Conservation (phyloP, 768 basidiomycete species). For the Leccinum arenicola region DNA sequence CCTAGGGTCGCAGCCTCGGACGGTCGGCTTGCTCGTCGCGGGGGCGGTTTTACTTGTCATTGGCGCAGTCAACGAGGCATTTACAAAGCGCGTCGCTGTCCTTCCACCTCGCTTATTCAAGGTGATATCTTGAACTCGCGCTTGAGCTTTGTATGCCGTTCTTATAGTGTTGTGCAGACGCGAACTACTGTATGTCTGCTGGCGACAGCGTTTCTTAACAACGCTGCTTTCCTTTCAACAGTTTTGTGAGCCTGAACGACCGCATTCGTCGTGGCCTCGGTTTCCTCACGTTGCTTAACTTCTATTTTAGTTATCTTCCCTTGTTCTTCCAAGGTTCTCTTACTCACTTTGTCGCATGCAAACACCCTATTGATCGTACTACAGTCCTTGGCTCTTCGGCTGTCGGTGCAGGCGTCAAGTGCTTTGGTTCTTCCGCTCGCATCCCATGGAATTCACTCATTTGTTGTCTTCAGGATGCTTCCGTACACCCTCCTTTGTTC, state of each 20-base stretch:
- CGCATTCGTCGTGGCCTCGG: no score
- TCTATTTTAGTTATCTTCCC: constrained; percentile 52
- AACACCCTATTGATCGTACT: neutral
- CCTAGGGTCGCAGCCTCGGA: constrained; percentile 53
- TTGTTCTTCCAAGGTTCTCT: constrained; percentile 59
- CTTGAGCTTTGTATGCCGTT: neutral
- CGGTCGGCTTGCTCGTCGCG: constrained; percentile 55
- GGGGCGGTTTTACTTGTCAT: constrained; percentile 50
- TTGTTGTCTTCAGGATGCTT: constrained; percentile 50
- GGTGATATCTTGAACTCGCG: constrained; percentile 30
- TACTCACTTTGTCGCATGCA: neutral
- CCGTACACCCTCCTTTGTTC: constrained; percentile 65
- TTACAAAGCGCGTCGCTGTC: constrained; percentile 64
- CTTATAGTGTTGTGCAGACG: constrained; percentile 41
- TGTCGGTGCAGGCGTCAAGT: constrained; percentile 66
- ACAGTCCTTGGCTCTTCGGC: constrained; percentile 68
- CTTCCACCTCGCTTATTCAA: constrained; percentile 73
- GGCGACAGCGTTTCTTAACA: constrained; percentile 58
- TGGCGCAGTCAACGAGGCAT: constrained; percentile 54
- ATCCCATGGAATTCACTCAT: neutral
- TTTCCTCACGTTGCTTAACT: neutral
- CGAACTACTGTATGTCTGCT: constrained; percentile 67
- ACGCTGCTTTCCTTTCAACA: constrained; percentile 53
- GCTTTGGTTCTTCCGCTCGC: constrained; percentile 38
- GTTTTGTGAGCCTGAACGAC: constrained; percentile 19